Evolutionary conservation across 106 monocot species (phyloP), one percentile per base, ranked within the genome.

Genomic region (Xerophyta viscosa): DNA sequence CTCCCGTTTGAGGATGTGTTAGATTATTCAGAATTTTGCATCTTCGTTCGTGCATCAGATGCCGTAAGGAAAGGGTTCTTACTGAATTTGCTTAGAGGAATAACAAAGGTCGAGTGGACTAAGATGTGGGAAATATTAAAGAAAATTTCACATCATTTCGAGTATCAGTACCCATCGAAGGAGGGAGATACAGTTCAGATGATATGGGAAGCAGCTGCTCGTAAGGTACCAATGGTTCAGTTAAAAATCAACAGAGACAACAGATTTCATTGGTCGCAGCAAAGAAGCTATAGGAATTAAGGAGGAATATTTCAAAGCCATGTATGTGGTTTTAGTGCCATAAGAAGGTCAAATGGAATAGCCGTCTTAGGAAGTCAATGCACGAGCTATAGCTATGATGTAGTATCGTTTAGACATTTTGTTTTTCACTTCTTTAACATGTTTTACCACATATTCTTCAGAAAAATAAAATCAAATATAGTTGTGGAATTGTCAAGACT

Each of bases 1-100:
- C 77, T 88, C 8, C 84, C 94, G 0, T 96, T 81, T 18, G 88
- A 88, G 50, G 85, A 88, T 61, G 76, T 81, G 27, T 25, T 96
- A 11, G 78, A 96, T 56, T 96, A 96, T 30, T 64, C 72, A 3
- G 67, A 82, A 52, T 96, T 96, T 62, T 78, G 75, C 29, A 20
- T 96, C 46, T 96, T 96, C 46, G 79, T 96, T 36, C 65, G 65
- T 13, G 53, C 70, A 19, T 58, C 69, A 8, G 76, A 96, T 57
- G 75, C 94, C 13, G 33, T 82, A 8, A 78, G 52, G 66, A 68
- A 70, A 39, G 78, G 71, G 8, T 81, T 78, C 53, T 53, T 96
- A 18, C 8, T 88, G 49, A 60, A 60, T 30, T 29, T 85, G 25
- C 70, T 88, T 0, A 63, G 77, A 17, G 64, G 78, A 15, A 58